Conservation (phyloP, 2,329 filamentous ascomycete species). For the Fusarium newnesense region DNA sequence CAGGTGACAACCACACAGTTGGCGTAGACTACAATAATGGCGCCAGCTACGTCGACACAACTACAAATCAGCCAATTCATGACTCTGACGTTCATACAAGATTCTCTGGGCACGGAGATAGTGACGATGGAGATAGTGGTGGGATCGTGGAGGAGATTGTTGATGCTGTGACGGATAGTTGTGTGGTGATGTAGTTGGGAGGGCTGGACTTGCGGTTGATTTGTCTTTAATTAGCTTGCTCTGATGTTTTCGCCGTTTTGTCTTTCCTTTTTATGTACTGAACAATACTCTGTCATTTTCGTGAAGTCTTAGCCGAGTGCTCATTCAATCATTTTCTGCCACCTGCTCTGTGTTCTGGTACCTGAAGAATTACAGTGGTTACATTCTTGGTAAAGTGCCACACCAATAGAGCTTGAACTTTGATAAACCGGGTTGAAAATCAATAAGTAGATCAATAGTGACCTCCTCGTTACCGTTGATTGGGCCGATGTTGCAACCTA, state of each 20-base stretch:
- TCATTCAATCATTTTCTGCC: not conserved
- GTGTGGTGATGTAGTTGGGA: not conserved
- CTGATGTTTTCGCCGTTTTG: fast-evolving
- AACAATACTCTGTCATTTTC: not conserved
- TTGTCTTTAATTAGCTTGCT: fast-evolving
- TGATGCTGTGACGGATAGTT: not conserved
- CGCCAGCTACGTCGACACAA: not conserved
- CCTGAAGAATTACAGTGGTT: not conserved
- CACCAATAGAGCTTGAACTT: not conserved
- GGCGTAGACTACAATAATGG: not conserved
- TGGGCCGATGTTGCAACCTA: not conserved
- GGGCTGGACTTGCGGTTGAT: not conserved
- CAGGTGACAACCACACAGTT: not conserved
- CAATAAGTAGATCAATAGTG: not conserved
- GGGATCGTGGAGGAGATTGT: not conserved
- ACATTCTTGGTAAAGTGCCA: not conserved
- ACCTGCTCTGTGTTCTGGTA: not conserved
- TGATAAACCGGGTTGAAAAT: not conserved
- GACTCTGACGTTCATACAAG: not conserved
- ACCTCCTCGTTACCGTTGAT: not conserved
- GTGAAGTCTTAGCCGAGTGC: fast-evolving
- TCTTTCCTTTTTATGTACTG: not conserved
- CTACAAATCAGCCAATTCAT: not conserved
- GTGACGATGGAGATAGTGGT: not conserved
- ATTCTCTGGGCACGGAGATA: not conserved